Evolutionary conservation across 2,329 filamentous ascomycete genomes (phyloP).

Genomic region (Aureobasidium leucospermi): DNA sequence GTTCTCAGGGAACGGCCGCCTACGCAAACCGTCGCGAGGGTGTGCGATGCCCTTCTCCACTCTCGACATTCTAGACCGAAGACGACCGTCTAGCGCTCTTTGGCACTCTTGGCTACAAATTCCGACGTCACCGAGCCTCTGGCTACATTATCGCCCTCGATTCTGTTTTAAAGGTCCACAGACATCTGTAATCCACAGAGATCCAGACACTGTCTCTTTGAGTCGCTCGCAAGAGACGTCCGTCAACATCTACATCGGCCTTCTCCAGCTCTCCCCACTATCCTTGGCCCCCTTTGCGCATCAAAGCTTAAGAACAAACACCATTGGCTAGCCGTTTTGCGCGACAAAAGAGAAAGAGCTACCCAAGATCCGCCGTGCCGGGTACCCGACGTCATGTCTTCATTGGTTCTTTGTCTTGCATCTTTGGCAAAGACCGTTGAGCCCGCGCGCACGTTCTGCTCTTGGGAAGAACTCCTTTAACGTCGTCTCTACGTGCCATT

Average conservation of each 20-base stretch:
- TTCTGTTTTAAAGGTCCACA: background rate
- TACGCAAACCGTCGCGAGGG: conserved; percentile 12
- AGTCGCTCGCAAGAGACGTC: background rate
- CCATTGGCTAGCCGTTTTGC: conserved; percentile 10
- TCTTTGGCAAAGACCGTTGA: background rate
- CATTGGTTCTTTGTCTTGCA: background rate
- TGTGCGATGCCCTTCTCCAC: conserved; percentile 11
- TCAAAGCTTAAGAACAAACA: conserved; percentile 6
- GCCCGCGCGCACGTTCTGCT: background rate
- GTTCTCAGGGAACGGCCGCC: conserved; percentile 6
- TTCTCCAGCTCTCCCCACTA: background rate
- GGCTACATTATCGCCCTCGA: background rate
- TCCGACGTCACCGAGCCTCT: background rate
- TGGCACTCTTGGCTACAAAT: background rate
- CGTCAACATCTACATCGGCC: background rate
- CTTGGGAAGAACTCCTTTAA: background rate
- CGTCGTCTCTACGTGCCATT: background rate
- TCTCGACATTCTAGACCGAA: background rate
- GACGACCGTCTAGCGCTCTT: conserved; percentile 6
- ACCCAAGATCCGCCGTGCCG: conserved; percentile 5
- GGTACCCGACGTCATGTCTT: conserved; percentile 1
- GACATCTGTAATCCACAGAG: background rate
- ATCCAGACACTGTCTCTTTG: background rate
- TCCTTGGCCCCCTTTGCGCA: background rate
- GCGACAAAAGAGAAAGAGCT: conserved; percentile 2